Evolutionary conservation across 805 yeast species (phyloP).

Genomic region (Cyberlindnera saturnus): DNA sequence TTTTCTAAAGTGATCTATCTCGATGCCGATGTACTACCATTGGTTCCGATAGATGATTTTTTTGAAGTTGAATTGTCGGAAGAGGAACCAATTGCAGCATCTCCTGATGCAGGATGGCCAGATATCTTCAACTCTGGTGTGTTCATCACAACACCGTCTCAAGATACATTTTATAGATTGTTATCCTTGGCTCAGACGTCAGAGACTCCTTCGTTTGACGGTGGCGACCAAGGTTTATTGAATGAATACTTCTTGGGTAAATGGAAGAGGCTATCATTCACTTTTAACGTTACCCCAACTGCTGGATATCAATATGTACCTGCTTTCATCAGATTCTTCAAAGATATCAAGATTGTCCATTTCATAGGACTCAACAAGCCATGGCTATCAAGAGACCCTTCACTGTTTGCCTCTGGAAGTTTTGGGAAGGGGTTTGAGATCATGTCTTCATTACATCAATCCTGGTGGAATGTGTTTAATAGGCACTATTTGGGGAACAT

Average conservation of each 20-base stretch:
- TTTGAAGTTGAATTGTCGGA: slow-evolving; percentile 21
- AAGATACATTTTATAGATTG: slow-evolving; percentile 35
- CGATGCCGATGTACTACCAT: slow-evolving; percentile 57
- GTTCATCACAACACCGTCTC: slow-evolving; percentile 48
- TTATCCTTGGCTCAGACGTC: slow-evolving; percentile 18
- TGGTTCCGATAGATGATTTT: slow-evolving; percentile 21
- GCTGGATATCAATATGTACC: slow-evolving; percentile 69
- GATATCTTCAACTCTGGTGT: slow-evolving; percentile 78
- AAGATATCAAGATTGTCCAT: slow-evolving; percentile 45
- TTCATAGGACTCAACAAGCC: slow-evolving; percentile 63
- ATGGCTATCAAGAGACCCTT: slow-evolving; percentile 30
- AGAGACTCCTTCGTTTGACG: slow-evolving; percentile 51
- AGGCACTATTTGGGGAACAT: slow-evolving; percentile 12
- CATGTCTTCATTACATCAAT: slow-evolving; percentile 3
- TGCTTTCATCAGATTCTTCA: slow-evolving; percentile 48
- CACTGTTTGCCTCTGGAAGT: slow-evolving; percentile 1
- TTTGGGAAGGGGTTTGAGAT: slow-evolving; percentile 11
- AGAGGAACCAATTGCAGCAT: slow-evolving; percentile 28
- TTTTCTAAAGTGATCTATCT: slow-evolving; percentile 47
- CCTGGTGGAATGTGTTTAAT: slow-evolving; percentile 20
- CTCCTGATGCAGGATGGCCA: slow-evolving; percentile 81
- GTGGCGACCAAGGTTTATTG: slow-evolving; percentile 82
- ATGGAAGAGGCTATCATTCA: slow-evolving; percentile 74
- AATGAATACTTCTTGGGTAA: slow-evolving; percentile 53
- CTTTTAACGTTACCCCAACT: slow-evolving; percentile 73